Evolutionary conservation across 805 yeast species (phyloP).

Genomic region (Diddensiella caesifluorescens): DNA sequence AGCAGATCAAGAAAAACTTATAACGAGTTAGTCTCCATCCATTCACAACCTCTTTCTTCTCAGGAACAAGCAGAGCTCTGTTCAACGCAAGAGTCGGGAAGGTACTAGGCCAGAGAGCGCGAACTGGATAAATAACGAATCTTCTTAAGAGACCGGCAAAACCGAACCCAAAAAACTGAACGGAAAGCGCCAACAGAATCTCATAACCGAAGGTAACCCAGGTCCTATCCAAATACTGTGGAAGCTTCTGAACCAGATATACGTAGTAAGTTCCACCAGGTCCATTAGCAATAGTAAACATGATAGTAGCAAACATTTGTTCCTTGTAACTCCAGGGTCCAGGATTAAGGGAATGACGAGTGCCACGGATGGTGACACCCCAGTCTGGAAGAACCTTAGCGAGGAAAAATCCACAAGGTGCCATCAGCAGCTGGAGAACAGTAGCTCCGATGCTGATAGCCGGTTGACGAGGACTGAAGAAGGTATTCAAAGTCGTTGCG

Average conservation of each 20-base stretch:
- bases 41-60: constrained; percentile 16
- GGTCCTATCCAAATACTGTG: constrained; percentile 18
- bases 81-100: constrained; percentile 53
- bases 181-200: constrained; percentile 40
- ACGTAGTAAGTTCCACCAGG: constrained; percentile 15
- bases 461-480: constrained; percentile 53
- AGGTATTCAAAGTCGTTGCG: constrained; percentile 52
- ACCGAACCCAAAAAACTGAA: constrained; percentile 50
- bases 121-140: constrained; percentile 42
- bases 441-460: constrained; percentile 39
- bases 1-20: constrained; percentile 38
- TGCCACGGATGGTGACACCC: constrained; percentile 39
- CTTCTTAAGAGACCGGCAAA: constrained; percentile 52
- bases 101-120: constrained; percentile 48
- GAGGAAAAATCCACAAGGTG: constrained; percentile 50
- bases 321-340: constrained; percentile 61
- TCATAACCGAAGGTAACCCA: constrained; percentile 42
- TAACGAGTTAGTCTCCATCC: constrained; percentile 58
- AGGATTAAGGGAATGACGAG: constrained; percentile 42
- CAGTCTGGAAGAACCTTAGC: constrained; percentile 41
- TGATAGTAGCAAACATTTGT: constrained; percentile 52
- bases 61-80: constrained; percentile 37
- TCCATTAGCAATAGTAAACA: constrained; percentile 7
- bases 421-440: constrained; percentile 41
- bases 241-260: constrained; percentile 22